These are phyloP conservation scores for Xylariaceae sp. DNA, from an alignment of 2,329 filamentous ascomycete genomes.

Conservation along the genomic window DNA sequence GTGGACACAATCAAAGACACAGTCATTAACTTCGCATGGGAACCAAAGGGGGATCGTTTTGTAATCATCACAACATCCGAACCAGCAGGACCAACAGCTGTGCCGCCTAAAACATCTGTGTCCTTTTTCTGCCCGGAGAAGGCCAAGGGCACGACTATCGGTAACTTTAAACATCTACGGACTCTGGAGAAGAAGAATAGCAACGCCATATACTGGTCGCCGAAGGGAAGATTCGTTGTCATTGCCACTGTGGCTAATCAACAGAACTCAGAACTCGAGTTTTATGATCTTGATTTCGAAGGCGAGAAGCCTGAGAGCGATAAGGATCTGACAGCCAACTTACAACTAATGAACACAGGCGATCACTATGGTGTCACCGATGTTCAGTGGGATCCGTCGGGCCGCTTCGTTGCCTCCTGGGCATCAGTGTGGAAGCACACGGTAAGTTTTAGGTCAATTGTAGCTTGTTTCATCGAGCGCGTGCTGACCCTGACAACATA, in stretches of 20 bases:
- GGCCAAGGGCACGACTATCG: slow-evolving; percentile 77
- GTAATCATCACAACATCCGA: slow-evolving; percentile 96
- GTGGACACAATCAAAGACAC: slow-evolving; percentile 98
- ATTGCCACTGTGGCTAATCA: slow-evolving; percentile 91
- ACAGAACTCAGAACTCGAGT: slow-evolving; percentile 94
- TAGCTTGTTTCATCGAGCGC: neutral
- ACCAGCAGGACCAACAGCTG: slow-evolving; percentile 75
- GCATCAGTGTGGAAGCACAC: slow-evolving; percentile 95
- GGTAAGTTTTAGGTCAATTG: slow-evolving; percentile 61
- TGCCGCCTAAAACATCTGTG: slow-evolving; percentile 91
- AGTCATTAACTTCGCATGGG: slow-evolving; percentile 99
- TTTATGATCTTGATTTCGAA: slow-evolving; percentile 97
- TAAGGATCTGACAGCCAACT: slow-evolving; percentile 92
- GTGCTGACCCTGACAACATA: slow-evolving; percentile 46
- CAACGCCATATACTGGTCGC: slow-evolving; percentile 99
- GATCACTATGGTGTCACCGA: slow-evolving; percentile 99
- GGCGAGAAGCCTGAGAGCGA: slow-evolving; percentile 92
- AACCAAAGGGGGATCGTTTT: slow-evolving; percentile 96
- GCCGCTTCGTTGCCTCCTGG: slow-evolving; percentile 91
- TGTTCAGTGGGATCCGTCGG: slow-evolving; percentile 97
- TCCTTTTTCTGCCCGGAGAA: slow-evolving; percentile 98
- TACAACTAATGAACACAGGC: slow-evolving; percentile 90
- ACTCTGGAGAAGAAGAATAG: slow-evolving; percentile 99
- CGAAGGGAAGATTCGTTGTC: slow-evolving; percentile 91
- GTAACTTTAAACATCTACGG: slow-evolving; percentile 95